Conservation (phyloP, 2,329 filamentous ascomycete species). For the Hymenotorrendiella dingleyae region DNA sequence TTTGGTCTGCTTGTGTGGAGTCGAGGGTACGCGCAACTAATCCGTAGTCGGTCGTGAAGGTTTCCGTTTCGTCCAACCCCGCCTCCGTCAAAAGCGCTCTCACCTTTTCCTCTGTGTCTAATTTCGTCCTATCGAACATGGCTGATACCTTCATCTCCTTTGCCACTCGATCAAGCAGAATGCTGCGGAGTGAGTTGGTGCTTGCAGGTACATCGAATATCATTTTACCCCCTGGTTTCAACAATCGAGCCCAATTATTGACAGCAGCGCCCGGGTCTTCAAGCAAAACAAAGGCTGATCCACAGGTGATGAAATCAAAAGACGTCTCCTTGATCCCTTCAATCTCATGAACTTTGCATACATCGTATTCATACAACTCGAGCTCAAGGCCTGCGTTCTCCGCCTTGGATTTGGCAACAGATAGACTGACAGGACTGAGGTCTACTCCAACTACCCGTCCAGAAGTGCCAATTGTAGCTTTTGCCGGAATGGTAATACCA, state of each 20-base stretch:
- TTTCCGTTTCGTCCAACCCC: constrained; percentile 10
- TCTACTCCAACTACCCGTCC: constrained; percentile 15
- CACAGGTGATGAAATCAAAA: constrained; percentile 13
- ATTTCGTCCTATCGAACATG: constrained; percentile 2
- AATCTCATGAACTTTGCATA: constrained; percentile 6
- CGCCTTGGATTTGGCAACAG: constrained; percentile 8
- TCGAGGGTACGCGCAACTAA: constrained; percentile 1
- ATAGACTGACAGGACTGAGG: constrained; percentile 11
- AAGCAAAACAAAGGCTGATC: constrained; percentile 11
- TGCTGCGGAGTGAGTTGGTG: constrained; percentile 9
- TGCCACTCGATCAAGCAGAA: constrained; percentile 10
- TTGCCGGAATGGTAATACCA: constrained; percentile 9
- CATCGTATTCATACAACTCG: constrained; percentile 12
- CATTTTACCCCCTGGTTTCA: constrained; percentile 14
- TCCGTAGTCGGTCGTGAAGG: constrained; percentile 12
- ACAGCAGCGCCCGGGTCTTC: constrained; percentile 9
- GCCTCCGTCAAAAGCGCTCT: constrained; percentile 8
- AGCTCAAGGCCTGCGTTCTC: constrained; percentile 5
- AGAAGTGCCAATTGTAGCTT: constrained; percentile 3
- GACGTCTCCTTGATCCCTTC: constrained; percentile 6
- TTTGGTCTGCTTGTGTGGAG: constrained; percentile 5
- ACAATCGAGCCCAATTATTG: constrained; percentile 12
- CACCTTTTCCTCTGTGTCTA: constrained; percentile 7
- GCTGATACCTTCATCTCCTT: constrained; percentile 6
- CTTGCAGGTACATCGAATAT: constrained; percentile 14